Base-by-base conservation (phyloP, 2,329 filamentous ascomycete genomes). In the Xylariaceae sp. region DNA sequence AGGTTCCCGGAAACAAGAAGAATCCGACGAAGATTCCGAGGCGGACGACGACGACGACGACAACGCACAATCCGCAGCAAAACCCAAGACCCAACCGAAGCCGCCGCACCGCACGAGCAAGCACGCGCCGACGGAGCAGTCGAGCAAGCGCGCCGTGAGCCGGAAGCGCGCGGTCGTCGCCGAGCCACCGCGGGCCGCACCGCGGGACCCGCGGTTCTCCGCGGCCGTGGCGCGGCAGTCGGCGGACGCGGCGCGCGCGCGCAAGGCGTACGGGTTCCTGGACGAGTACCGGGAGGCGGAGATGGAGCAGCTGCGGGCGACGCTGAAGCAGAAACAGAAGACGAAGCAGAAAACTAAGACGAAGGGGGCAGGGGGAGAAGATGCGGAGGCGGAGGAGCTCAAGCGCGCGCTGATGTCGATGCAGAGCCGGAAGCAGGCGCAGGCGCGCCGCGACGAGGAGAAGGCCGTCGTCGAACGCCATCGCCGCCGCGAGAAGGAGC, bases 281-380 rank as follows among this genome's bases (percentile, higher is more conserved):
- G 86, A 93, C 65, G 88, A 91, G 59, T 98, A 98, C 76, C 86
- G 90, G 57, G 86, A 87, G 20, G 81, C 83, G n/a, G 95, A 99
- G 74, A 89, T 98, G 73, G 82, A 84, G 53, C 83, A 90, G 62
- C 78, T 99, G 49, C 86, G 86, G 64, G 79, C 77, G 7, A 82
- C 87, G 42, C 82, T 95, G 67, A 86, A 85, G 70, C n/a, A n/a
- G n/a, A n/a, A n/a, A n/a, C n/a, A n/a, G n/a, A n/a, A n/a, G n/a
- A n/a, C n/a, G n/a, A n/a, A n/a, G n/a, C n/a, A n/a, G n/a, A n/a
- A n/a, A n/a, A n/a, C n/a, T n/a, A 83, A 81, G 70, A 81, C 81
- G 16, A 61, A 57, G 48, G 60, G 57, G 29, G 41, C 54, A 9
- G 32, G 2, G 18, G 62, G 55, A 29, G 63, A 89, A 62, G 79